Evolutionary conservation across 2,329 filamentous ascomycete species (phyloP), one percentile per base, ranked within the genome.

Genomic region (Coniochaeta sp.): DNA sequence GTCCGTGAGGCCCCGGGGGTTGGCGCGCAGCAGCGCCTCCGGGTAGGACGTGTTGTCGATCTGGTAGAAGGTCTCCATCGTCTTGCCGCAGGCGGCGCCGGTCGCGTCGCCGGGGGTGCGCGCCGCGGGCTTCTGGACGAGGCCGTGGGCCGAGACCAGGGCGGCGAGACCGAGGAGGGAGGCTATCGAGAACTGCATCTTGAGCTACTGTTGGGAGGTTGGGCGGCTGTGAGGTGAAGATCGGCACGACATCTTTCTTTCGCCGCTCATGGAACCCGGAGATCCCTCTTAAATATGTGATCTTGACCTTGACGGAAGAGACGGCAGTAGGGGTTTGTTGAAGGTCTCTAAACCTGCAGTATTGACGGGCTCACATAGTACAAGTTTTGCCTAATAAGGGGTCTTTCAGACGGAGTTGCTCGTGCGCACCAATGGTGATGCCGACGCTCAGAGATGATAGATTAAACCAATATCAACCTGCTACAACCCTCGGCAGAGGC

Each of bases 21-120:
- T 65, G 54, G 63, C 63, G n/a, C 69, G 67, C 34, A 67, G 61
- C 8, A 72, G 65, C 14, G 69, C 69, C 59, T 72, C 71, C 7
- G 71, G 71, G 64, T 72, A 72, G 26, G 70, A 71, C 14, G 71
- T 72, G 61, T 66, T 66, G 66, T 72, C 71, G 52, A 62, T 62
- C 60, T 66, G 62, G 67, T 72, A 71, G 60, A 71, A 71, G 30
- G 62, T 64, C 22, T 64, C 66, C 65, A 72, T 65, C 59, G 62
- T 65, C 61, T 66, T 62, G 61, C 70, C 70, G 62, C 70, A 71
- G 34, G 63, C 69, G n/a, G 65, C 66, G 9, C 63, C 65, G 0
- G 70, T 70, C 16, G 65, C 66, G 7, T 56, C 44, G 34, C 70
- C 68, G 2, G 69, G 70, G 12, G 61, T 50, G 38, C 70, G 67